A percentile compares a stretch with the other conserved stretches of the same genome.
These are phyloP conservation scores for Amylostereum chailletii DNA, from an alignment of 1,284 basidiomycete species.

Conservation along the genomic window DNA sequence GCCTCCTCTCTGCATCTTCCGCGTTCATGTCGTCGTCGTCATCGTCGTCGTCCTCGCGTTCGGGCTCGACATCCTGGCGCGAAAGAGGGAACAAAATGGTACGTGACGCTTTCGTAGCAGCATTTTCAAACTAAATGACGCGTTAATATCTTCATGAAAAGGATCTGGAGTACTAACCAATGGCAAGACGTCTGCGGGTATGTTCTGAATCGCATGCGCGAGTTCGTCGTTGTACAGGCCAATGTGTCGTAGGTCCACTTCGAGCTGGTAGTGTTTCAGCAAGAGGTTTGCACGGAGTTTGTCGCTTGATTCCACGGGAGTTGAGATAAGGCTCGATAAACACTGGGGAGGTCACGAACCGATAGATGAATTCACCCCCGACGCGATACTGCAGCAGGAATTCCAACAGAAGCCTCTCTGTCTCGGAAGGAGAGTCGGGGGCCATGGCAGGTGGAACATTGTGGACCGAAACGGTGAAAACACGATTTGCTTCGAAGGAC, in stretches of 20 bases:
- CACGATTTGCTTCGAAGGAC: constrained; percentile 70
- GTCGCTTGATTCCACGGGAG: constrained; percentile 49
- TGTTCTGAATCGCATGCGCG: constrained; percentile 84
- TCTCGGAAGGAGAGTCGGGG: constrained; percentile 68
- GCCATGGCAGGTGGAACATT: constrained; percentile 42
- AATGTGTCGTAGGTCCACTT: constrained; percentile 89
- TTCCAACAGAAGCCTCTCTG: constrained; percentile 73
- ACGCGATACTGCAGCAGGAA: constrained; percentile 85
- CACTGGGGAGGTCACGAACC: constrained; percentile 31
- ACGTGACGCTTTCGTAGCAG: constrained; percentile 76
- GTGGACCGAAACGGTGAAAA: constrained; percentile 75
- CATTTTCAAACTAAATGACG: constrained; percentile 72
- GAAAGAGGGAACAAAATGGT: constrained; percentile 72
- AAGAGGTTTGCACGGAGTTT: constrained; percentile 85
- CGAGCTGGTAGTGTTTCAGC: constrained; percentile 85
- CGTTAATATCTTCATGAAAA: neutral
- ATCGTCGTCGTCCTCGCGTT: constrained; percentile 36
- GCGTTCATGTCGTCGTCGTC: constrained; percentile 21
- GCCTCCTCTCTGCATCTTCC: neutral
- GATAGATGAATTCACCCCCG: constrained; percentile 84
- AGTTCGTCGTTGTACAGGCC: constrained; percentile 91
- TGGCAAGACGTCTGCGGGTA: constrained; percentile 85
- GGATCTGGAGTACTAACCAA: constrained; percentile 42
- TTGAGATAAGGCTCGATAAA: constrained; percentile 8
- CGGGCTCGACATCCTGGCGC: constrained; percentile 12